These are phyloP conservation scores for Lachancea lanzarotensis DNA, from an alignment of 805 yeast genomes.

Conservation along the genomic window DNA sequence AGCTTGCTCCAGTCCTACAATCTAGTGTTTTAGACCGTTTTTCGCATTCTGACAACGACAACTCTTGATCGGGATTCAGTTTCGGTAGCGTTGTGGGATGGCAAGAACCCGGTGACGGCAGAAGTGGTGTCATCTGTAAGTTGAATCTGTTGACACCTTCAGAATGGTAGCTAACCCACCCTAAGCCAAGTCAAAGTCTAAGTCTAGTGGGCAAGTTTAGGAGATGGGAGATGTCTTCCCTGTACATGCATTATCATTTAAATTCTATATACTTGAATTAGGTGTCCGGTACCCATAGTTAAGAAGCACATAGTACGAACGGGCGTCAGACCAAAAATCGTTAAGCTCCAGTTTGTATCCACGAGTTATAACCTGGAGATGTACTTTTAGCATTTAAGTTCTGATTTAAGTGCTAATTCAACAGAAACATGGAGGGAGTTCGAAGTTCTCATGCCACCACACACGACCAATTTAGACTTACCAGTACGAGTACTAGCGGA, in stretches of 20 bases:
- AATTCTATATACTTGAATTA: no score
- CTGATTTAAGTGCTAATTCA: background rate
- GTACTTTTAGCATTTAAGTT: background rate
- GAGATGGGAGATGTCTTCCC: no score
- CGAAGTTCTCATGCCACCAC: conserved; percentile 7
- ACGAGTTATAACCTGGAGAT: no score
- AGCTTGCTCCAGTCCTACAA: conserved; percentile 63
- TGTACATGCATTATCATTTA: no score
- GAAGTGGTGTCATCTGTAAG: conserved; percentile 45
- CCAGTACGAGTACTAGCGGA: conserved; percentile 24
- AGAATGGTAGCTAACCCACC: background rate
- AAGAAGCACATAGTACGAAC: no score
- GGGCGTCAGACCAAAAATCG: no score
- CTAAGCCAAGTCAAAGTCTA: background rate
- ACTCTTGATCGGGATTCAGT: conserved; percentile 14
- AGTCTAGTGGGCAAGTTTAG: no score
- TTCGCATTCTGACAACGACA: conserved; percentile 36
- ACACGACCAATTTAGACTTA: conserved; percentile 26
- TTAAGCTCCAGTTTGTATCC: no score
- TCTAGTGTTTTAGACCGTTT: conserved; percentile 46
- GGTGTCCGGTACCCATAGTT: no score
- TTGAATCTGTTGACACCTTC: background rate
- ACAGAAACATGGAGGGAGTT: no score
- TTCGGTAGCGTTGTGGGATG: conserved; percentile 52
- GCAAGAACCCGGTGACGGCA: conserved; percentile 59